Conservation (phyloP, 106 monocot species). For the Platanthera guangdongensis region DNA sequence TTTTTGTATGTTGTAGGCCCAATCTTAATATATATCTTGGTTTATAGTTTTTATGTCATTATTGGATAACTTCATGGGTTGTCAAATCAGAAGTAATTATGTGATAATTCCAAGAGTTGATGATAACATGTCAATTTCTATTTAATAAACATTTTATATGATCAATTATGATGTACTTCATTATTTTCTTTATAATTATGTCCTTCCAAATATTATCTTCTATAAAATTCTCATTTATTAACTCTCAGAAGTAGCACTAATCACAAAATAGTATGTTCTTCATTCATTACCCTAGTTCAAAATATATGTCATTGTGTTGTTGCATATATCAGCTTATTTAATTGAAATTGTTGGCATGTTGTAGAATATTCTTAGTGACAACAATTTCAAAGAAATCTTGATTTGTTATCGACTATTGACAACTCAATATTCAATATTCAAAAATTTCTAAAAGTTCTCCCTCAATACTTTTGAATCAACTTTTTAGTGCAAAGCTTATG, state of each 20-base stretch:
- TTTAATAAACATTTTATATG: no score
- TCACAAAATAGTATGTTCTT: not conserved
- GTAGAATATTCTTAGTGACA: conserved; percentile 53
- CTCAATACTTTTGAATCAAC: not conserved
- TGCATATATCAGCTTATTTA: not conserved
- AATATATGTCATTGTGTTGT: not conserved
- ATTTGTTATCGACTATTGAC: conserved; percentile 41
- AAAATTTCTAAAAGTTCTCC: conserved; percentile 63
- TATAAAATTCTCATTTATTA: no score
- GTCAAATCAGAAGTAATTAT: not conserved
- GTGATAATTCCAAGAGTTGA: not conserved
- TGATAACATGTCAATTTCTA: no score
- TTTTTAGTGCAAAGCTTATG: no score
- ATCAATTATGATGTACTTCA: no score
- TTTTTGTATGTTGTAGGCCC: not conserved
- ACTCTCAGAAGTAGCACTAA: not conserved
- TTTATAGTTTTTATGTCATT: not conserved
- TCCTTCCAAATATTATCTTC: no score
- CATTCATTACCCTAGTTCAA: not conserved
- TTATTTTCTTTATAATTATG: no score
- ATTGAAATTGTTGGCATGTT: not conserved
- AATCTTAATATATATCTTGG: not conserved
- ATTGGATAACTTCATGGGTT: not conserved
- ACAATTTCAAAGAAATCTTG: conserved; percentile 63
- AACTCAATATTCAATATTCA: conserved; percentile 40